Conservation (phyloP, 2,329 filamentous ascomycete genomes). For the Malbranchea zuffiana region DNA sequence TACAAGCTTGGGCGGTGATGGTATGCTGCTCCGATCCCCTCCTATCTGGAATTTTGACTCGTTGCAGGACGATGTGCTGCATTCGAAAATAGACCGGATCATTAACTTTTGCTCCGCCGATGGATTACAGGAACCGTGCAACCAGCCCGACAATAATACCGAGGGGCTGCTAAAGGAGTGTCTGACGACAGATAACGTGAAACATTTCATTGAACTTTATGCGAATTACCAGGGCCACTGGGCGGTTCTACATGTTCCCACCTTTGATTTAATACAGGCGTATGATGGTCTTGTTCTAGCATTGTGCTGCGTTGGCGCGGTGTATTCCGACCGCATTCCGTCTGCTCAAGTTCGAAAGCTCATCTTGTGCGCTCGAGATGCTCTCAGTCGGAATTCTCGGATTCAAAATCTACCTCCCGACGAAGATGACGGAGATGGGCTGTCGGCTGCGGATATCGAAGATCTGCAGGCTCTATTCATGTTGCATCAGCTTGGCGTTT, state of each 20-base stretch:
- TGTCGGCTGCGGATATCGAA: slow-evolving; percentile 41
- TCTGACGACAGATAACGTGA: slow-evolving; percentile 57
- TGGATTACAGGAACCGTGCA: slow-evolving; percentile 47
- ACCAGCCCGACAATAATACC: slow-evolving; percentile 43
- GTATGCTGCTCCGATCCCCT: slow-evolving; percentile 38
- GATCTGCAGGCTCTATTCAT: slow-evolving; percentile 58
- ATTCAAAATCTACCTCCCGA: slow-evolving; percentile 15
- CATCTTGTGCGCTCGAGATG: slow-evolving; percentile 51
- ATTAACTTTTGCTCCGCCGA: slow-evolving; percentile 47
- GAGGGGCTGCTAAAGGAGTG: slow-evolving; percentile 35
- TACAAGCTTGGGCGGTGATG: slow-evolving; percentile 37
- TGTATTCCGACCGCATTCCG: slow-evolving; percentile 56
- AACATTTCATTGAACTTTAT: slow-evolving; percentile 60
- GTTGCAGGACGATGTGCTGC: slow-evolving; percentile 42
- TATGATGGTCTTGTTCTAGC: slow-evolving; percentile 57
- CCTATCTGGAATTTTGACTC: slow-evolving; percentile 34
- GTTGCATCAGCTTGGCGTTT: slow-evolving; percentile 52
- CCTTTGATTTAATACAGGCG: slow-evolving; percentile 55
- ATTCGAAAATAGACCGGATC: slow-evolving; percentile 36
- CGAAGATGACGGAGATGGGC: slow-evolving; percentile 4
- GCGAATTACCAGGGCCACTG: slow-evolving; percentile 64
- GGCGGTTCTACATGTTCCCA: slow-evolving; percentile 59
- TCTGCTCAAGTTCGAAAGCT: slow-evolving; percentile 54
- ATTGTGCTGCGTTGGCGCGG: slow-evolving; percentile 63
- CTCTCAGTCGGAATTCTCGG: slow-evolving; percentile 21